Percentiles rank a stretch among this genome's conserved stretches.
Evolutionary conservation across 768 basidiomycete genomes (phyloP).

Genomic region (Exidia glandulosa): DNA sequence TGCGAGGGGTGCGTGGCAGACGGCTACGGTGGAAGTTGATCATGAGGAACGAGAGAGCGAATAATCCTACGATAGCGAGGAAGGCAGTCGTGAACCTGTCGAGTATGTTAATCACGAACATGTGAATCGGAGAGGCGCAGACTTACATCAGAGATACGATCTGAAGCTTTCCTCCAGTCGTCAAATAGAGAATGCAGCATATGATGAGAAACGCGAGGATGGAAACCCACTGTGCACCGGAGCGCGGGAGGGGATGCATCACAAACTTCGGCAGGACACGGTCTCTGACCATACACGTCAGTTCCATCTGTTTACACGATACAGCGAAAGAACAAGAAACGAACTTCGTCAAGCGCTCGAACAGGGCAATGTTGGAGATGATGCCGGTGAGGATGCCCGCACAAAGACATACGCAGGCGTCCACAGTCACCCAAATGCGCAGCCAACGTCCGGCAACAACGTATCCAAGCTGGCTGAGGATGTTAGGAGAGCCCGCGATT

Average conservation of each 20-base stretch:
- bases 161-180: constrained; percentile 37
- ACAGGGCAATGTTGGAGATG: constrained; percentile 26
- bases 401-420: constrained; percentile 61
- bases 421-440: constrained; percentile 48
- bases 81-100: constrained; percentile 27
- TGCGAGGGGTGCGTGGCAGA: constrained; percentile 31
- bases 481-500: not conserved
- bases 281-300: constrained; percentile 22
- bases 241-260: constrained; percentile 34
- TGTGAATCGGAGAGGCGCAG: not conserved
- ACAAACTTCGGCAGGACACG: constrained; percentile 47
- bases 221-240: constrained; percentile 41
- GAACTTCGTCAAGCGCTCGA: constrained; percentile 39
- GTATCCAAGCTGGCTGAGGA: not conserved
- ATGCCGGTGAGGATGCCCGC: constrained; percentile 61
- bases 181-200: constrained; percentile 44
- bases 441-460: constrained; percentile 44
- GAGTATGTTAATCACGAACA: not conserved
- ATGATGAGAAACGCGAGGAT: constrained; percentile 40
- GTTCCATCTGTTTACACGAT: not conserved
- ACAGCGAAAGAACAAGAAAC: not conserved
- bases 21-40: constrained; percentile 58
- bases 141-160: constrained; percentile 51
- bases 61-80: constrained; percentile 54
- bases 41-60: constrained; percentile 47